These are phyloP conservation scores for Sextonia rubra DNA, from an alignment of 164 flowering plant species.

Conservation along the genomic window DNA sequence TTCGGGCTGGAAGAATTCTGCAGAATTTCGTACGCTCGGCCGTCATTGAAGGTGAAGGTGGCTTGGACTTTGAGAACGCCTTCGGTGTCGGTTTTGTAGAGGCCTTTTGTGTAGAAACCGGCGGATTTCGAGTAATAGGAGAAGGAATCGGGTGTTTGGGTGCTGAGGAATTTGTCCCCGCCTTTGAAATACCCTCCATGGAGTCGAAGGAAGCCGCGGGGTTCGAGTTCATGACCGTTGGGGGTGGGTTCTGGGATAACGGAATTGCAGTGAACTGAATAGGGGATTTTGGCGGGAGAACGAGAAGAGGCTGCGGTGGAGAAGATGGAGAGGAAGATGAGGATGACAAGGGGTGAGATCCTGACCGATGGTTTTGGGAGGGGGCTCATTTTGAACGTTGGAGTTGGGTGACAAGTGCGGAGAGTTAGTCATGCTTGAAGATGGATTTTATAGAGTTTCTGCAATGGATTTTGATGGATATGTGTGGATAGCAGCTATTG, in stretches of 20 bases:
- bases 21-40: not conserved
- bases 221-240: not conserved
- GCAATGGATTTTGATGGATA: no score
- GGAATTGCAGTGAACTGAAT: constrained; percentile 18
- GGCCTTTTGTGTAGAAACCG: not conserved
- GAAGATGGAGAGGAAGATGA: not conserved
- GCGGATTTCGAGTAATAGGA: constrained; percentile 6
- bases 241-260: constrained; percentile 11
- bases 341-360: not conserved
- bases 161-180: constrained; percentile 11
- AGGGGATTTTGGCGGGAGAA: constrained; percentile 5
- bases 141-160: not conserved
- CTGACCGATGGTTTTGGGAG: not conserved
- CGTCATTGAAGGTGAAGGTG: constrained; percentile 4
- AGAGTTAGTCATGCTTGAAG: not conserved
- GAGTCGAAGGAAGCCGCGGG: not conserved
- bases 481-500: no score
- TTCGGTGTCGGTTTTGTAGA: constrained; percentile 12
- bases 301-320: constrained; percentile 3
- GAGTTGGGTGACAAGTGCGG: not conserved
- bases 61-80: constrained; percentile 22
- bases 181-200: constrained; percentile 15
- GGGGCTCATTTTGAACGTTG: not conserved
- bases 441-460: no score
- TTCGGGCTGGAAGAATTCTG: not conserved